A percentile compares a stretch with the other conserved stretches of the same genome.
Conservation (phyloP, 345 rosid species). For the Corymbia maculata region DNA sequence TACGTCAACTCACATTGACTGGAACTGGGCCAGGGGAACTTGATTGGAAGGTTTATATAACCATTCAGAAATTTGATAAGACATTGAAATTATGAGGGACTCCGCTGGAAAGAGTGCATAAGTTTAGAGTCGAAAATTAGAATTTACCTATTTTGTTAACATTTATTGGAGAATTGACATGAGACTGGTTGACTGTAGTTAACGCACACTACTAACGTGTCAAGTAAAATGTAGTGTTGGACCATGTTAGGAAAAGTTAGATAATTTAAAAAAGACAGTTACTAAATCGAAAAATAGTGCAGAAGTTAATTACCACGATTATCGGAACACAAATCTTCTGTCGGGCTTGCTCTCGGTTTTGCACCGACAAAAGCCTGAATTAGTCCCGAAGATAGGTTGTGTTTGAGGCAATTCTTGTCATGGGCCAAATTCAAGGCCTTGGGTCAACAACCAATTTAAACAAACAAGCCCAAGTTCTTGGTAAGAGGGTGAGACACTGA, state of each 20-base stretch:
- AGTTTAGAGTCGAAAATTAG: background rate
- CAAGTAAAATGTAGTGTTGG: background rate
- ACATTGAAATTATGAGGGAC: background rate
- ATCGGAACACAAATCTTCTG: background rate
- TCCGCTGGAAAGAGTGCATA: background rate
- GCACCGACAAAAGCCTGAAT: background rate
- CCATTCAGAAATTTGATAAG: background rate
- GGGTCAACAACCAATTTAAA: background rate
- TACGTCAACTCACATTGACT: background rate
- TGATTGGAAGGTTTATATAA: background rate
- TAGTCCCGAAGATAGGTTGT: background rate
- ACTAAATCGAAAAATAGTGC: background rate
- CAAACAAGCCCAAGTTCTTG: background rate
- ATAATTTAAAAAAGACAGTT: background rate
- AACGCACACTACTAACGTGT: background rate
- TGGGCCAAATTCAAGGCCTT: background rate
- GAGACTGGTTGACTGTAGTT: background rate
- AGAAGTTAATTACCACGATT: background rate
- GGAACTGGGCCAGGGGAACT: background rate
- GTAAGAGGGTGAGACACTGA: background rate
- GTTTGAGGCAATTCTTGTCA: background rate
- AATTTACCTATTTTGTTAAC: background rate
- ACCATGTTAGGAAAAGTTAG: background rate
- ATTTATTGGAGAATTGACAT: background rate
- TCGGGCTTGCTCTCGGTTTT: background rate